A percentile compares a stretch with the other conserved stretches of the same genome.
These are phyloP conservation scores for Colletotrichum cordylinicola DNA, from an alignment of 2,329 filamentous ascomycete species.

Conservation along the genomic window DNA sequence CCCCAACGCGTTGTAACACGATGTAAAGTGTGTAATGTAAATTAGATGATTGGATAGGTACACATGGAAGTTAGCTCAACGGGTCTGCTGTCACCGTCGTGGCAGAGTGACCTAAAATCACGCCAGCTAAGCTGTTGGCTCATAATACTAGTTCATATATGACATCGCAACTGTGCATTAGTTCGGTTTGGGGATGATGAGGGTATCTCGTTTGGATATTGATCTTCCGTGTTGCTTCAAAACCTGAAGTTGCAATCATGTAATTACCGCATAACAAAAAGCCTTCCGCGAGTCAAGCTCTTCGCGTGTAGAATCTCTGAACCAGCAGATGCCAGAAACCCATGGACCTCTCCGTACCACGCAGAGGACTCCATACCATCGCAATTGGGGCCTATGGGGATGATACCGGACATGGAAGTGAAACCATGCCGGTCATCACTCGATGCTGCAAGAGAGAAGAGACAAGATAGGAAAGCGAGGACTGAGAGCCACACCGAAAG, in stretches of 20 bases:
- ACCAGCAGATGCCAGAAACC: not conserved
- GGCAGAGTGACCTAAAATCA: not conserved
- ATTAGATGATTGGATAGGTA: not conserved
- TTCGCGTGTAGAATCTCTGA: not conserved
- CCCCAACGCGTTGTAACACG: not conserved
- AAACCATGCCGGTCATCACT: not conserved
- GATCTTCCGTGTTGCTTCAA: not conserved
- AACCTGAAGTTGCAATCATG: not conserved
- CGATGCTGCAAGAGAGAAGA: not conserved
- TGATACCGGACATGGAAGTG: not conserved
- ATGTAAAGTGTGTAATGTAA: not conserved
- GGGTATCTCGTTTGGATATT: not conserved
- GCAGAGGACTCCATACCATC: not conserved
- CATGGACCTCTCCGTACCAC: not conserved
- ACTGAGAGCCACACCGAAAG: not conserved
- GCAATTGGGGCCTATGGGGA: not conserved
- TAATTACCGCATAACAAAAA: not conserved
- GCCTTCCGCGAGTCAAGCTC: not conserved
- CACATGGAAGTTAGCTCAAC: not conserved
- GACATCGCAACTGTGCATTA: not conserved
- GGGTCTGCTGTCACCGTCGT: not conserved
- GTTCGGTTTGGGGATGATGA: not conserved
- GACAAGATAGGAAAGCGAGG: not conserved
- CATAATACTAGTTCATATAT: not conserved
- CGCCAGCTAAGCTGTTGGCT: not conserved